A percentile compares a stretch with the other conserved stretches of the same genome.
Evolutionary conservation across 345 rosid species (phyloP).

Genomic region (Boechera retrofracta): DNA sequence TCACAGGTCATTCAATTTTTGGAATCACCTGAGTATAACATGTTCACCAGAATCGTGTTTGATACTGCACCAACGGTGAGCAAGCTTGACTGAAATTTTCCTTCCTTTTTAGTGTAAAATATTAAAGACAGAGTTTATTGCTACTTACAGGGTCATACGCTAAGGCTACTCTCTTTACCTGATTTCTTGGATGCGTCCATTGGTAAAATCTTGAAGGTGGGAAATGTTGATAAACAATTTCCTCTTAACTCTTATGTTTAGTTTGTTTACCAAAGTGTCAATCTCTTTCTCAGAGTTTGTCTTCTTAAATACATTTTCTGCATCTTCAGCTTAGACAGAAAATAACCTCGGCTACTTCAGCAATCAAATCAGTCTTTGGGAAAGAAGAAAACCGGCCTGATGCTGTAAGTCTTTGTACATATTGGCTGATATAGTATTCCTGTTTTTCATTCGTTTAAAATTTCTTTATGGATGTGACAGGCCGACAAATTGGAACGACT

Average conservation of each 20-base stretch:
- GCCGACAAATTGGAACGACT: constrained; percentile 82
- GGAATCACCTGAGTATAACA: constrained; percentile 82
- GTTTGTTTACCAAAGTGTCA: constrained; percentile 14
- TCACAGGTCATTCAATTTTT: constrained; percentile 95
- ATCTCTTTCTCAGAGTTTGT: constrained; percentile 22
- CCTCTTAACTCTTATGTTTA: neutral
- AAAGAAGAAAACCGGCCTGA: constrained; percentile 64
- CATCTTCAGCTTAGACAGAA: constrained; percentile 83
- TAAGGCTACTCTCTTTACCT: constrained; percentile 89
- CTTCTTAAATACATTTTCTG: constrained; percentile 24
- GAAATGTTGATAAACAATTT: constrained; percentile 3
- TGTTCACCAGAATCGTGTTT: constrained; percentile 93
- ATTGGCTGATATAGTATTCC: constrained; percentile 16
- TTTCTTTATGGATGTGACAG: constrained; percentile 48
- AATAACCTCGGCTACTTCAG: constrained; percentile 89
- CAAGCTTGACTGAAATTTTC: constrained; percentile 13
- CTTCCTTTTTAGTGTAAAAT: neutral
- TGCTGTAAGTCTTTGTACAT: constrained; percentile 63
- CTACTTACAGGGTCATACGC: constrained; percentile 79
- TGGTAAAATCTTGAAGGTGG: constrained; percentile 94
- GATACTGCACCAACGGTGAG: constrained; percentile 99
- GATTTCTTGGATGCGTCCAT: constrained; percentile 97
- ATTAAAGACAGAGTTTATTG: constrained; percentile 19
- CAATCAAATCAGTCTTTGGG: constrained; percentile 94
- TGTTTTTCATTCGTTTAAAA: constrained; percentile 20